A percentile compares a stretch with the other conserved stretches of the same genome.
Conservation (phyloP, 2,329 filamentous ascomycete species). For the Pseudogymnoascus pannorum region DNA sequence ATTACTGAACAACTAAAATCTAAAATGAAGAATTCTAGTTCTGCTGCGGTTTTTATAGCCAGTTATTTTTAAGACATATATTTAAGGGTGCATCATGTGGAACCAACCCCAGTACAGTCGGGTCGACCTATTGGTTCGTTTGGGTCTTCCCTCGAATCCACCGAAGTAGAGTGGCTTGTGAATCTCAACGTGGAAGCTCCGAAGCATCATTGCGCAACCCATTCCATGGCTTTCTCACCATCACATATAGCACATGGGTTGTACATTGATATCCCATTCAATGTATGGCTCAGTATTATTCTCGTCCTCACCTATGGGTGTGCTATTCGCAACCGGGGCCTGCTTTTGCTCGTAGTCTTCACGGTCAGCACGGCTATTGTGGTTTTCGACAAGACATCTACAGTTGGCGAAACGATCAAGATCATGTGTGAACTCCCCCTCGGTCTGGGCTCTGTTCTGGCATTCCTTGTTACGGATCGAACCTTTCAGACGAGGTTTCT, state of each 20-base stretch:
- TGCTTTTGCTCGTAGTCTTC: constrained; percentile 15
- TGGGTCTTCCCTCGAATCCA: background rate
- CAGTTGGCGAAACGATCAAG: constrained; percentile 16
- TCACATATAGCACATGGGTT: constrained; percentile 12
- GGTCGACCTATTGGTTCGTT: background rate
- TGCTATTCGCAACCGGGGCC: constrained; percentile 17
- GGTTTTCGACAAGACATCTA: constrained; percentile 16
- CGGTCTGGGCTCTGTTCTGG: constrained; percentile 17
- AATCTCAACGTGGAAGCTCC: background rate
- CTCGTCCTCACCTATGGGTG: constrained; percentile 20
- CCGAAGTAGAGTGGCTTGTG: too few relatives aligned
- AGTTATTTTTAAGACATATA: background rate
- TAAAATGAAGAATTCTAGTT: background rate
- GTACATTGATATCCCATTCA: constrained; percentile 22
- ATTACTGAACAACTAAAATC: background rate
- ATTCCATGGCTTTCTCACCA: constrained; percentile 12
- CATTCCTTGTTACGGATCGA: constrained; percentile 16
- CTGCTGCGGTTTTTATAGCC: background rate
- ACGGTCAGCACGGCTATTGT: constrained; percentile 14
- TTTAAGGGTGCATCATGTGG: background rate
- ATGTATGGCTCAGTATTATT: constrained; percentile 20
- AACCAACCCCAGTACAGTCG: background rate
- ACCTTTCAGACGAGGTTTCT: constrained; percentile 19
- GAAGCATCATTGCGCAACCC: too few relatives aligned
- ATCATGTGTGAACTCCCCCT: constrained; percentile 15